Evolutionary conservation across 352 stramenopile species (phyloP).

Genomic region (Phytophthora podocarpi): DNA sequence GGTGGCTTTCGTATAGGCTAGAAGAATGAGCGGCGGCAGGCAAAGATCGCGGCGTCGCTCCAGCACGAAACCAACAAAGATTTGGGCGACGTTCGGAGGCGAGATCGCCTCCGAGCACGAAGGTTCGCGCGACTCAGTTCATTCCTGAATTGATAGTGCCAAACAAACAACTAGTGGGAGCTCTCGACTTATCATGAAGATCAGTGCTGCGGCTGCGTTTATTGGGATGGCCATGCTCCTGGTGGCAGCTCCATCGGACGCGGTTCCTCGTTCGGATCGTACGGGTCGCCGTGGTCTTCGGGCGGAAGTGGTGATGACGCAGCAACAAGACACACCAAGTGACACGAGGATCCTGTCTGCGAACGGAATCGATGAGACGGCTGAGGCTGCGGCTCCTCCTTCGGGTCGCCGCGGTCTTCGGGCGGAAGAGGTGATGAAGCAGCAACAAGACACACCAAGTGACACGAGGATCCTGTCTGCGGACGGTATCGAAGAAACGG

Average conservation of each 20-base stretch:
- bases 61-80: slow-evolving; percentile 18
- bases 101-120: neutral
- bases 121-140: too few species aligned
- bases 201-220: neutral
- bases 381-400: too few species aligned
- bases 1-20: neutral
- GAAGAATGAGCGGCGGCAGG: neutral
- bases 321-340: neutral
- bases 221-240: neutral
- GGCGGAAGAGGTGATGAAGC: too few species aligned
- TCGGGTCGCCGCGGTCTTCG: too few species aligned
- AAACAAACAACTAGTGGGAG: neutral
- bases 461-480: slow-evolving; percentile 7
- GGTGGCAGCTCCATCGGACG: neutral
- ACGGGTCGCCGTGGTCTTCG: too few species aligned
- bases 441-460: neutral
- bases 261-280: too few species aligned
- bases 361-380: slow-evolving; percentile 18
- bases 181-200: slow-evolving; percentile 11
- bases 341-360: slow-evolving; percentile 7
- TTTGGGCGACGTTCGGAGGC: slow-evolving; percentile 1
- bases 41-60: slow-evolving; percentile 6
- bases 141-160: slow-evolving; percentile 4
- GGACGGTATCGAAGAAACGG: slow-evolving; percentile 19
- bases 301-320: too few species aligned